Conservation (phyloP, 305 asterid species). For the Caryopteris hybrid region DNA sequence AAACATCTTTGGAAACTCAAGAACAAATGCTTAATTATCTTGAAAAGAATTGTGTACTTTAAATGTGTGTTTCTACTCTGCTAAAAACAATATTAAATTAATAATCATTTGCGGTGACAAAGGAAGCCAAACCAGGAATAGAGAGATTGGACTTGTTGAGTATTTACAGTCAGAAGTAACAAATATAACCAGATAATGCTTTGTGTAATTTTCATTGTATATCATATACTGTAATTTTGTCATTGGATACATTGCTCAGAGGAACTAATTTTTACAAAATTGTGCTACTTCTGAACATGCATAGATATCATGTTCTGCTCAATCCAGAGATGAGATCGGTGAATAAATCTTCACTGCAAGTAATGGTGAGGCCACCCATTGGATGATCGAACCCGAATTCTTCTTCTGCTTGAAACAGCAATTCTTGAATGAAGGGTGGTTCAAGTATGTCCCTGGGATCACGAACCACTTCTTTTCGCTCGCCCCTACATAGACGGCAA, state of each 20-base stretch:
- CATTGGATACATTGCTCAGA: background rate
- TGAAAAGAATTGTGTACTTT: no score
- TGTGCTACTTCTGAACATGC: background rate
- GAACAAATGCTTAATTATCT: no score
- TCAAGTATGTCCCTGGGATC: no score
- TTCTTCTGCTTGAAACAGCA: constrained; percentile 22
- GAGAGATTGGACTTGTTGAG: background rate
- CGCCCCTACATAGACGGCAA: no score
- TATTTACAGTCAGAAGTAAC: background rate
- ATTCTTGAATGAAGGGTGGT: constrained; percentile 13
- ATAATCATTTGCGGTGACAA: no score
- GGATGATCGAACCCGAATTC: constrained; percentile 44
- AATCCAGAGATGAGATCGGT: background rate
- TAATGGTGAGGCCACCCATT: constrained; percentile 38
- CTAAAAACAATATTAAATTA: no score
- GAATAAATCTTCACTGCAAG: constrained; percentile 35
- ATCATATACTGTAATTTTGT: no score
- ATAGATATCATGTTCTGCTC: background rate
- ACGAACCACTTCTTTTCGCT: no score
- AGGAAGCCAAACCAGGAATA: background rate
- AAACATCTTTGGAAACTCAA: no score
- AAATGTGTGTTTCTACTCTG: no score
- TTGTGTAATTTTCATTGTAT: no score
- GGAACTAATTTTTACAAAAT: background rate
- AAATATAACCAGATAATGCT: background rate